These are phyloP conservation scores for Lasiodiplodia citricola DNA, from an alignment of 2,329 filamentous ascomycete genomes.

Conservation along the genomic window DNA sequence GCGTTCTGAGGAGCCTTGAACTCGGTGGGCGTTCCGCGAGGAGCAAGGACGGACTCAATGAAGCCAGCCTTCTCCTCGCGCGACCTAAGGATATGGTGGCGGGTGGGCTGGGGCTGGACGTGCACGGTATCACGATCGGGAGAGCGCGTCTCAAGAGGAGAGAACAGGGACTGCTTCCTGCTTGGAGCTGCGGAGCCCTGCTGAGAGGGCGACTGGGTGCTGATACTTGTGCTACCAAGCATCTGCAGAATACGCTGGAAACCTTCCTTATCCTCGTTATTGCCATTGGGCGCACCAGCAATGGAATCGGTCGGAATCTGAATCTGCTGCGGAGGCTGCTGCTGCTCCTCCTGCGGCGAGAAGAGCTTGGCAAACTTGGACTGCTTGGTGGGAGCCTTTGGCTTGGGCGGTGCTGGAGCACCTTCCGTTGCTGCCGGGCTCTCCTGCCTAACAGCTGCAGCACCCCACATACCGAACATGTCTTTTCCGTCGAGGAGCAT, in stretches of 20 bases:
- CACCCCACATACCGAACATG: constrained; percentile 70
- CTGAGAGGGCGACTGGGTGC: constrained; percentile 28
- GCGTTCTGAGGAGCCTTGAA: constrained; percentile 38
- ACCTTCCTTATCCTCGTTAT: constrained; percentile 78
- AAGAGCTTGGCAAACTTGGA: constrained; percentile 86
- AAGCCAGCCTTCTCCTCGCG: constrained; percentile 42
- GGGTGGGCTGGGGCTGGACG: constrained; percentile 29
- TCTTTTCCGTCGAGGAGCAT: constrained; percentile 69
- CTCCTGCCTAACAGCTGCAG: constrained; percentile 43
- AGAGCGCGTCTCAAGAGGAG: constrained; percentile 8
- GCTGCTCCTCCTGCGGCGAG: constrained; percentile 45
- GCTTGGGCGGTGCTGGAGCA: constrained; percentile 39
- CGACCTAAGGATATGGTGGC: constrained; percentile 35
- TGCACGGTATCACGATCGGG: constrained; percentile 24
- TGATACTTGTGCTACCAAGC: constrained; percentile 61
- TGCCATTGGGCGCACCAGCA: constrained; percentile 40
- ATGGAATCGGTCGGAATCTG: constrained; percentile 29
- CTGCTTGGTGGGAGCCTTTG: constrained; percentile 57
- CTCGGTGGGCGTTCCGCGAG: constrained; percentile 38
- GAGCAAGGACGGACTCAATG: constrained; percentile 43
- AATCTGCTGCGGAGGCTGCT: constrained; percentile 22
- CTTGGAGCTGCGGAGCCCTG: background rate
- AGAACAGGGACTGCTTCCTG: constrained; percentile 17
- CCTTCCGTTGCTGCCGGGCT: constrained; percentile 30
- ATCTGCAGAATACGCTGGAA: constrained; percentile 84